These are phyloP conservation scores for Lasiosphaeria ovina DNA, from an alignment of 495 filamentous ascomycete genomes.

Conservation along the genomic window DNA sequence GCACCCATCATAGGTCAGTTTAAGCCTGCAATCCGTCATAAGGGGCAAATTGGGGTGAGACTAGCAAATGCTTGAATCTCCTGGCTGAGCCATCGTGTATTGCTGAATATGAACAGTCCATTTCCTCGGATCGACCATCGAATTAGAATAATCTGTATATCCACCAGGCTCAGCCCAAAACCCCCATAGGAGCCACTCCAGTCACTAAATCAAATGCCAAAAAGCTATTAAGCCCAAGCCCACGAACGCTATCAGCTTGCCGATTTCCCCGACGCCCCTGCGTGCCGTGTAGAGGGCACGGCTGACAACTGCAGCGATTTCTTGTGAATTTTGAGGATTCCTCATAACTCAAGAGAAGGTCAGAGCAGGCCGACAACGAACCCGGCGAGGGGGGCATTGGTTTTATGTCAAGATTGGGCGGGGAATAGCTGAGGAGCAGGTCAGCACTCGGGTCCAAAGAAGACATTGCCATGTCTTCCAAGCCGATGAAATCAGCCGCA, in stretches of 20 bases:
- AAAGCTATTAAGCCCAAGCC: no score
- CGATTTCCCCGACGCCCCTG: no score
- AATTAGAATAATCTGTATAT: background rate
- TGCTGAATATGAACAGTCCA: background rate
- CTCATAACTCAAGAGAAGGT: conserved; percentile 11
- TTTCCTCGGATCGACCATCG: background rate
- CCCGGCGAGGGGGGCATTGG: conserved; percentile 1
- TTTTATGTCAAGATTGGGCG: conserved; percentile 7
- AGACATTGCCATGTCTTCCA: conserved; percentile 10
- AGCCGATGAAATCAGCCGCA: conserved; percentile 10
- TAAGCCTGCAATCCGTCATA: no score
- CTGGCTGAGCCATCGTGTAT: background rate
- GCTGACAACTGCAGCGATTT: background rate
- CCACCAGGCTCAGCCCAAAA: no score
- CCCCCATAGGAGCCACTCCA: no score
- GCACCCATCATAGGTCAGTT: no score
- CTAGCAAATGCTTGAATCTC: background rate
- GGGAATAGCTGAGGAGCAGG: conserved; percentile 14
- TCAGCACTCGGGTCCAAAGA: conserved; percentile 9
- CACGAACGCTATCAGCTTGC: no score
- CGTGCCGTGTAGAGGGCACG: background rate
- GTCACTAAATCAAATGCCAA: no score
- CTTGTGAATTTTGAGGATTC: background rate
- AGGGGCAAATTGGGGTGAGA: no score
- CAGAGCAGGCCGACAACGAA: conserved; percentile 6